Evolutionary conservation across 805 yeast species (phyloP).

Genomic region (Priceomyces fermenticarens): DNA sequence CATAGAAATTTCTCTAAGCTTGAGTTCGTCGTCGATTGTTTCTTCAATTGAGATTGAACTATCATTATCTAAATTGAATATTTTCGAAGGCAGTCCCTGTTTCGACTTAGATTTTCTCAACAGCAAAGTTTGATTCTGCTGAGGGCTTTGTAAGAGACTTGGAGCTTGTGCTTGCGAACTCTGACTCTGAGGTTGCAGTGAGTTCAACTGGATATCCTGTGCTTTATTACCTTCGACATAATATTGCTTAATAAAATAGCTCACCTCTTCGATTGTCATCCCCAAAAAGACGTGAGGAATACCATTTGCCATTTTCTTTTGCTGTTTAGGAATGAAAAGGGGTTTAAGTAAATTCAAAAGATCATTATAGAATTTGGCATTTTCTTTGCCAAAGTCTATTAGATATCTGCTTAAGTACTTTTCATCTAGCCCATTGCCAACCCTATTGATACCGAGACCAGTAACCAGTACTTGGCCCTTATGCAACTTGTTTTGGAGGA

Average conservation of each 20-base stretch:
- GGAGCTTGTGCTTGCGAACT: not conserved
- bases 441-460: conserved; percentile 18
- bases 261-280: conserved; percentile 27
- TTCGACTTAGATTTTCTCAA: not conserved
- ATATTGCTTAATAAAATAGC: conserved; percentile 18
- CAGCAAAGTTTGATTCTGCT: not conserved
- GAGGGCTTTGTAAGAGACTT: not conserved
- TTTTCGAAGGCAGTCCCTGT: conserved; percentile 2
- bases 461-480: conserved; percentile 12
- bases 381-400: conserved; percentile 16
- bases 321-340: conserved; percentile 23
- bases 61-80: conserved; percentile 10
- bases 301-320: conserved; percentile 19
- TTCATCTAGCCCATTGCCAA: conserved; percentile 7
- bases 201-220: not conserved
- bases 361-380: conserved; percentile 15
- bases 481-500: conserved; percentile 19
- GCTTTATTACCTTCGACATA: conserved; percentile 8
- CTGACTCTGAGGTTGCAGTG: not conserved
- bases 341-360: conserved; percentile 20
- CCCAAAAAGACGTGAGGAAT: conserved; percentile 19
- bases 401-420: conserved; percentile 13
- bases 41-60: conserved; percentile 10
- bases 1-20: conserved; percentile 25
- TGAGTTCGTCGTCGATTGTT: conserved; percentile 15